A percentile compares a stretch with the other conserved stretches of the same genome.
phyloP scores from a whole-genome alignment of 495 filamentous ascomycete species.

The Xeromyces bisporus region DNA sequence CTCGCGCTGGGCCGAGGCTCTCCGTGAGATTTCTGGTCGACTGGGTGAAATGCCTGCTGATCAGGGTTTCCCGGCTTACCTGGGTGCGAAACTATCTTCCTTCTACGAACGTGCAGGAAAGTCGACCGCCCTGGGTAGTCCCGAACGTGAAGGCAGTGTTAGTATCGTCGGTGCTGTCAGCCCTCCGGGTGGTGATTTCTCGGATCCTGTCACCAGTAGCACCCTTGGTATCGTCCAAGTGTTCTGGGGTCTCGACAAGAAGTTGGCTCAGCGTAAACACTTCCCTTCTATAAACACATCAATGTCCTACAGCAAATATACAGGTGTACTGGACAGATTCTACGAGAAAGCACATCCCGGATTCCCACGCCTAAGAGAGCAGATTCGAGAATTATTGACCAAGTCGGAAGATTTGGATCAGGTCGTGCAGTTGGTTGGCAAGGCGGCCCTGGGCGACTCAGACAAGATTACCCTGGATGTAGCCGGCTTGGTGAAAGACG shows the following conservation, averaged over 20 bases:
- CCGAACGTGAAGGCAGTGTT: slow-evolving; percentile 74
- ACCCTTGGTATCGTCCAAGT: slow-evolving; percentile 98
- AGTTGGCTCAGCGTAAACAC: slow-evolving; percentile 95
- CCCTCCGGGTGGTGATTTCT: slow-evolving; percentile 97
- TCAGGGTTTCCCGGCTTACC: slow-evolving; percentile 97
- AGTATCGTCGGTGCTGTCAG: slow-evolving; percentile 97
- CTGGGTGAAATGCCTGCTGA: slow-evolving; percentile 99
- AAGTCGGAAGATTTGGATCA: slow-evolving; percentile 96
- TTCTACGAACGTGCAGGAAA: slow-evolving; percentile 98
- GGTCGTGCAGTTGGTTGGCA: slow-evolving; percentile 96
- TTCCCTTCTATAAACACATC: slow-evolving; percentile 98
- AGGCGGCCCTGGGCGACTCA: slow-evolving; percentile 84
- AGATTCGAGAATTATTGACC: slow-evolving; percentile 79
- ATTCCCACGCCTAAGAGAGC: slow-evolving; percentile 82
- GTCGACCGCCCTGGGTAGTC: slow-evolving; percentile 70
- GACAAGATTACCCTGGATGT: slow-evolving; percentile 99
- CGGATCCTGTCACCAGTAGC: slow-evolving; percentile 86
- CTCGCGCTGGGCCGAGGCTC: slow-evolving; percentile 94
- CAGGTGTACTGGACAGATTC: slow-evolving; percentile 65
- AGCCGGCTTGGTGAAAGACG: slow-evolving; percentile 83
- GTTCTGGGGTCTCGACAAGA: slow-evolving; percentile 99
- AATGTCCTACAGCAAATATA: slow-evolving; percentile 95
- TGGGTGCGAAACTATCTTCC: slow-evolving; percentile 88
- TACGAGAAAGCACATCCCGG: slow-evolving; percentile 87
- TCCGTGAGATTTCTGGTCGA: slow-evolving; percentile 98